Evolutionary conservation across 768 basidiomycete genomes (phyloP), one percentile per base, ranked within the genome.

Genomic region (Lactarius trivialis): DNA sequence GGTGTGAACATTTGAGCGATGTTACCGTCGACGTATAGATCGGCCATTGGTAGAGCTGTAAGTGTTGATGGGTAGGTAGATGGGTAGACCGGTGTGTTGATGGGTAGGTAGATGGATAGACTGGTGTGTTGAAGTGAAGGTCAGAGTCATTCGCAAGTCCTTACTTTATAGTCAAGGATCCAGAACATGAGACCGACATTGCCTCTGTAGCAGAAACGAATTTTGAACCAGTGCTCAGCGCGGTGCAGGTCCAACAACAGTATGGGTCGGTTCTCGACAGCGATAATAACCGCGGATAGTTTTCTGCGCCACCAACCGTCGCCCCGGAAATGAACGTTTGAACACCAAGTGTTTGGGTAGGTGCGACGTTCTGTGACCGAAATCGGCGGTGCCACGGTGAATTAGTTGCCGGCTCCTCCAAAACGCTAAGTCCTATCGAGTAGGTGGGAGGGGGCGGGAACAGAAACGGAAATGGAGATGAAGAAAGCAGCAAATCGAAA

Each of bases 1-100:
- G 61, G 61, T 1, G 33, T 32, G 34, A 62, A 52, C 39, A 57
- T 62, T 5, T 58, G 56, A 12, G 61, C 50, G 51, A 62, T 43
- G 8, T 48, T 50, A 8, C 61, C 43, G 21, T 62, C 56, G 7
- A 62, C 8, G 11, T n/a, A 32, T 9, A 62, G 19, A 30, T 62
- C 56, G 50, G 53, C 52, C 56, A 45, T 21, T 3, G 21, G 21
- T 3, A 12, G 3, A 6, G 6, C 2, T 24, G 17, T 57, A 33
- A 15, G 15, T 28, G 48, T 3, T 11, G 43, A 24, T 3, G 21
- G 2, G 43, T n/a, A 14, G 43, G 41, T 12, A 6, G 43, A 12
- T 12, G 34, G 2, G 2, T 37, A 17, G 15, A 2, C 14, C 12
- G 14, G 14, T 12, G 36, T 12, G 37, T 39, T 5, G 39, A 19